Percentiles rank a stretch among this genome's conserved stretches.
These are phyloP conservation scores for Carex myosuroides DNA, from an alignment of 176 grass and related monocot genomes.

Conservation along the genomic window DNA sequence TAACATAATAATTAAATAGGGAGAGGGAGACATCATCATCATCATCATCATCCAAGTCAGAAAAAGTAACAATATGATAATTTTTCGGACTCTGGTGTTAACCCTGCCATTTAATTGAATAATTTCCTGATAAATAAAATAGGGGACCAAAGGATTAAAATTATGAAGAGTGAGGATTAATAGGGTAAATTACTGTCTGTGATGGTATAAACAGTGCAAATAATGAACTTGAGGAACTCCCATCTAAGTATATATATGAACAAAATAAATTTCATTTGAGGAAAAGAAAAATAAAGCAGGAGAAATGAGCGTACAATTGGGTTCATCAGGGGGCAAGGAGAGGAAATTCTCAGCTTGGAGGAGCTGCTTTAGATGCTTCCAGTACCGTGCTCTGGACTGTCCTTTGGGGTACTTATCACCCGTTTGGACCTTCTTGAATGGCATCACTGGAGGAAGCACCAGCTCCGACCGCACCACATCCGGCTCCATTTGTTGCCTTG, in stretches of 20 bases:
- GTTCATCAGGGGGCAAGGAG: constrained; percentile 41
- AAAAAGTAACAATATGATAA: not conserved
- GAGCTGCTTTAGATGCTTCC: constrained; percentile 90
- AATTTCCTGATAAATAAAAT: not conserved
- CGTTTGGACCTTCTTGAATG: constrained; percentile 88
- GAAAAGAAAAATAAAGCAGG: not conserved
- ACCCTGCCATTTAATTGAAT: not conserved
- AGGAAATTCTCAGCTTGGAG: constrained; percentile 64
- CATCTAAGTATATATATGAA: not conserved
- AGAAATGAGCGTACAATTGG: constrained; percentile 48
- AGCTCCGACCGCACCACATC: constrained; percentile 61
- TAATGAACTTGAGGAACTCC: not conserved
- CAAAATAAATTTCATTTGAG: no score
- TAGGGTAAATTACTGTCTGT: not conserved
- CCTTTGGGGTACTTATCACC: constrained; percentile 94
- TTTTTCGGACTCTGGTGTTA: not conserved
- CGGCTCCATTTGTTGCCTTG: constrained; percentile 45
- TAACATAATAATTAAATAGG: not conserved
- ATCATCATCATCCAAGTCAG: not conserved
- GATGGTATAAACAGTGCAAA: not conserved
- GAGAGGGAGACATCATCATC: not conserved
- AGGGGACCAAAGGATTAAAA: not conserved
- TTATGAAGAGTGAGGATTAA: not conserved
- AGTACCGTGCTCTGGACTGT: constrained; percentile 79
- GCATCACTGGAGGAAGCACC: constrained; percentile 48